phyloP scores from a whole-genome alignment of 805 yeast genomes.

The Kuraishia piskuri region DNA sequence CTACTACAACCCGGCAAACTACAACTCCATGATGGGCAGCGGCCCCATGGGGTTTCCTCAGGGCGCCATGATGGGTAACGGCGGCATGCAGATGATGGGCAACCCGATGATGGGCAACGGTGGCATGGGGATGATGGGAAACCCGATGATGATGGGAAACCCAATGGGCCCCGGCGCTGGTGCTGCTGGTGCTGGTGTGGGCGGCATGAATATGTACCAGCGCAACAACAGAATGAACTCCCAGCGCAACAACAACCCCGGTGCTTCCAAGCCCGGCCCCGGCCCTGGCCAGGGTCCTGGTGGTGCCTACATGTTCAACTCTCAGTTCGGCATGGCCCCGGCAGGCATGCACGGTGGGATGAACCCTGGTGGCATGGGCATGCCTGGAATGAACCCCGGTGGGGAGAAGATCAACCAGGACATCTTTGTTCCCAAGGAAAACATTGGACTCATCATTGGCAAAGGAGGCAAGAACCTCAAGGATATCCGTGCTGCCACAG shows the following conservation, averaged over 20 bases:
- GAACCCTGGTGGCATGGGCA: not conserved
- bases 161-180: slow-evolving; percentile 13
- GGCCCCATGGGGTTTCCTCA: slow-evolving; percentile 6
- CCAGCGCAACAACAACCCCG: not conserved
- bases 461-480: slow-evolving; percentile 78
- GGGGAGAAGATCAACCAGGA: slow-evolving; percentile 59
- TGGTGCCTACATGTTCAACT: not conserved
- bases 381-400: slow-evolving; percentile 1
- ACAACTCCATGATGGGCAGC: slow-evolving; percentile 8
- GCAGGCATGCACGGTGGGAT: slow-evolving; percentile 9
- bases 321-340: not conserved
- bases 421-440: slow-evolving; percentile 64
- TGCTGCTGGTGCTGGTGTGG: not conserved
- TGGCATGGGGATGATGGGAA: slow-evolving; percentile 3
- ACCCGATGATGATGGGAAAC: slow-evolving; percentile 8
- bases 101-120: slow-evolving; percentile 5
- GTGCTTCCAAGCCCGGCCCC: too few species aligned
- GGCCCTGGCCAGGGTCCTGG: not conserved
- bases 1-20: slow-evolving; percentile 50
- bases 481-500: slow-evolving; percentile 66
- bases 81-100: slow-evolving; percentile 10
- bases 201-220: not conserved
- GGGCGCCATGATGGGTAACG: slow-evolving; percentile 6
- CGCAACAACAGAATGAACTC: not conserved
- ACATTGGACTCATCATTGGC: slow-evolving; percentile 81